Percentiles rank a stretch among this genome's conserved stretches.
Conservation (phyloP, 306 rosid species). For the Sechiopsis laciniata region DNA sequence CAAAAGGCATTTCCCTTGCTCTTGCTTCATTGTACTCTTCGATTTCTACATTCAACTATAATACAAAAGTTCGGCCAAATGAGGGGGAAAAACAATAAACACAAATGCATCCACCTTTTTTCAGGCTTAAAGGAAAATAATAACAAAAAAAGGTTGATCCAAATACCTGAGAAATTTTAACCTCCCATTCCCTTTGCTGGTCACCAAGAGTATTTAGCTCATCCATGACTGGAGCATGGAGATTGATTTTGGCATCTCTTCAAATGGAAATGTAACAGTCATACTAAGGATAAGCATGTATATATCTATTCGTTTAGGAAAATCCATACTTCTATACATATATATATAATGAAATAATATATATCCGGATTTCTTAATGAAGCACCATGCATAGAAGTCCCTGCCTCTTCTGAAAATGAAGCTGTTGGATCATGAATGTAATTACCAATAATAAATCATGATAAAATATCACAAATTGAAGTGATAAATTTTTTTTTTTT, state of each 20-base stretch:
- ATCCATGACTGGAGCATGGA: slow-evolving; percentile 41
- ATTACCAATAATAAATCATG: neutral
- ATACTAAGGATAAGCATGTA: neutral
- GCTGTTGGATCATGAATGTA: neutral
- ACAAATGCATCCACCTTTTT: neutral
- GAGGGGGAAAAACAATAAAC: neutral
- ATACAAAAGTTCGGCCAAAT: slow-evolving; percentile 21
- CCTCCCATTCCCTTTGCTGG: slow-evolving; percentile 41
- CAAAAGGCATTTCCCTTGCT: slow-evolving; percentile 62
- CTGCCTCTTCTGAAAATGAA: neutral
- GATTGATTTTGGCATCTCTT: slow-evolving; percentile 51
- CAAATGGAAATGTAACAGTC: neutral
- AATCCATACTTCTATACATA: neutral
- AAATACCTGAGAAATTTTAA: slow-evolving; percentile 50
- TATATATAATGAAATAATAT: neutral
- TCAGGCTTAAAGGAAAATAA: neutral
- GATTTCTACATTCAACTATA: slow-evolving; percentile 62
- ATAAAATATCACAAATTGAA: slow-evolving; percentile 1
- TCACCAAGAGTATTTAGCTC: slow-evolving; percentile 47
- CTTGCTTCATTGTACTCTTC: slow-evolving; percentile 46
- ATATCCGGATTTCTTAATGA: neutral
- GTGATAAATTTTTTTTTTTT: neutral
- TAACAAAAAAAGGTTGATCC: neutral
- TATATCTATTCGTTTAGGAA: neutral
- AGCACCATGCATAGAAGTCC: neutral